Evolutionary conservation across 75 land plant species (phyloP).

Genomic region (Chamaecyparis obtusa): DNA sequence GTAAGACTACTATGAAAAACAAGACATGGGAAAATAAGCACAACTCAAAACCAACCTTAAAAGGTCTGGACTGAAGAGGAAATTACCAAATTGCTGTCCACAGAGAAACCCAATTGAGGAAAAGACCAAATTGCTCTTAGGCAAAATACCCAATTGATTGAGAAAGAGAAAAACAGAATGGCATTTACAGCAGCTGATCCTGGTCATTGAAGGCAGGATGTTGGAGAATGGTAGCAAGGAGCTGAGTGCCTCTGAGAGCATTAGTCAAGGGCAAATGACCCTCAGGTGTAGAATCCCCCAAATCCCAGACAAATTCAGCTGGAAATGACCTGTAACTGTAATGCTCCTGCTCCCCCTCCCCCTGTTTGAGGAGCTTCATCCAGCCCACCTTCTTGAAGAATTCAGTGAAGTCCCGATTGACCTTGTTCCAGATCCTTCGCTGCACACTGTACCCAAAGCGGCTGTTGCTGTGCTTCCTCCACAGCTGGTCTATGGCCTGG

Average conservation of each 20-base stretch:
- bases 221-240: constrained; percentile 48
- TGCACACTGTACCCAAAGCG: constrained; percentile 93
- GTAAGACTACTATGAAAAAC: too few relatives aligned
- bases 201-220: constrained; percentile 77
- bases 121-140: too few relatives aligned
- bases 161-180: too few relatives aligned
- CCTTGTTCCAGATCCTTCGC: constrained; percentile 61
- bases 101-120: too few relatives aligned
- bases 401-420: constrained; percentile 53
- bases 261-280: constrained; percentile 95
- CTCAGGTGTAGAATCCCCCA: constrained; percentile 58
- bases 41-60: too few relatives aligned
- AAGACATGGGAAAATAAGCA: too few relatives aligned
- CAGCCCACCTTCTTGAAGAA: constrained; percentile 83
- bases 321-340: constrained; percentile 86
- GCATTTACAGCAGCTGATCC: constrained; percentile 8
- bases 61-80: too few relatives aligned
- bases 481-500: constrained; percentile 65
- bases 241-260: constrained; percentile 85
- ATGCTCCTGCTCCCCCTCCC: constrained; percentile 61
- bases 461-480: constrained; percentile 64
- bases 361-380: constrained; percentile 64
- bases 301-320: constrained; percentile 83
- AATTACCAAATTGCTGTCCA: too few relatives aligned
- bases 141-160: too few relatives aligned